Evolutionary conservation across 2,329 filamentous ascomycete genomes (phyloP).

Genomic region (Neospermospora avenae): DNA sequence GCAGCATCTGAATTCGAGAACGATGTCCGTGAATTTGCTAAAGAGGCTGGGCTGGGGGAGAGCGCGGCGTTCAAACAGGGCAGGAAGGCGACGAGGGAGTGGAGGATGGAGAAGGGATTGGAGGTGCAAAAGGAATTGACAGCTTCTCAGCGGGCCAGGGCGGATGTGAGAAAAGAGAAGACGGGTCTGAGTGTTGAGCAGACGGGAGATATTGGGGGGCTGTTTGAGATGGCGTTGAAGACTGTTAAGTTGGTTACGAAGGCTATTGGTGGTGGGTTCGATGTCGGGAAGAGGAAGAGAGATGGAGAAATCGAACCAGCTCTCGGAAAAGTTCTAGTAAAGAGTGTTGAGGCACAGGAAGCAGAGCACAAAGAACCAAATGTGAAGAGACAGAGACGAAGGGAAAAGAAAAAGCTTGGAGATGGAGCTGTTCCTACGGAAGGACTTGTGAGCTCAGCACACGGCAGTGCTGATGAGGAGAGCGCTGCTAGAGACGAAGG

Average conservation of each 20-base stretch:
- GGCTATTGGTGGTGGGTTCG: background rate
- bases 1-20: slow-evolving; percentile 10
- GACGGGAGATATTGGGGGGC: background rate
- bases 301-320: background rate
- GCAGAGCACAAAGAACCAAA: background rate
- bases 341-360: background rate
- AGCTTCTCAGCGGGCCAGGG: too few relatives aligned
- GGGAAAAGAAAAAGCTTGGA: background rate
- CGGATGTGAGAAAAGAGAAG: slow-evolving; percentile 2
- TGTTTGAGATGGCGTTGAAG: background rate
- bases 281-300: slow-evolving; percentile 5
- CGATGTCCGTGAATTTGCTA: slow-evolving; percentile 18
- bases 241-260: background rate
- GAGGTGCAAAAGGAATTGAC: too few relatives aligned
- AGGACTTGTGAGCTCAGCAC: too few relatives aligned
- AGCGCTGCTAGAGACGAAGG: too few relatives aligned
- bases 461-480: too few relatives aligned
- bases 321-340: too few relatives aligned
- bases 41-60: slow-evolving; percentile 10
- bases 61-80: slow-evolving; percentile 12
- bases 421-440: background rate
- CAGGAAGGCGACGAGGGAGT: slow-evolving; percentile 5
- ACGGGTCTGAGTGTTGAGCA: background rate
- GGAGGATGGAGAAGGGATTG: slow-evolving; percentile 5
- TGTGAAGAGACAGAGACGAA: background rate